Conservation (phyloP, 1,139 yeast genomes). For the Saccharomyces hybrid region DNA sequence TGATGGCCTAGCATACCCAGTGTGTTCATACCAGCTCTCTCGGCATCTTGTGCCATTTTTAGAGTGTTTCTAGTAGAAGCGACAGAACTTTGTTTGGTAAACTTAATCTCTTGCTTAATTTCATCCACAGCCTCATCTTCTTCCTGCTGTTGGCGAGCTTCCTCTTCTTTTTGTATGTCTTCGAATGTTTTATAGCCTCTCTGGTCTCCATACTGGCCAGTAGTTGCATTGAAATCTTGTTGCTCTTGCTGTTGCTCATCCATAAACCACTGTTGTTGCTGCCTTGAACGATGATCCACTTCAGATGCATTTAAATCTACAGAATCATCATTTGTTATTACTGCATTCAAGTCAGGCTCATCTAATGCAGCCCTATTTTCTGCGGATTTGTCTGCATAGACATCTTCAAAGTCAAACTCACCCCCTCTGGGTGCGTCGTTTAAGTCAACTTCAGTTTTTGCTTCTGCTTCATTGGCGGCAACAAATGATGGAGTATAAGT, state of each 20-base stretch:
- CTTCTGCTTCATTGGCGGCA: slow-evolving; percentile 6
- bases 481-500: slow-evolving; percentile 3
- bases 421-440: slow-evolving; percentile 12
- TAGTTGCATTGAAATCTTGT: slow-evolving; percentile 13
- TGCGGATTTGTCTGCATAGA: slow-evolving; percentile 1
- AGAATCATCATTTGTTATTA: slow-evolving; percentile 13
- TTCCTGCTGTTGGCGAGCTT: slow-evolving; percentile 46
- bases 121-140: slow-evolving; percentile 89
- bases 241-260: slow-evolving; percentile 7
- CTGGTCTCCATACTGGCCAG: slow-evolving; percentile 1
- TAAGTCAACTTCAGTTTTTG: slow-evolving; percentile 12
- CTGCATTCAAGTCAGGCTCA: slow-evolving; percentile 23
- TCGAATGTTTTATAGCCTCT: slow-evolving; percentile 31
- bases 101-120: slow-evolving; percentile 75
- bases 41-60: slow-evolving; percentile 86
- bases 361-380: slow-evolving; percentile 13
- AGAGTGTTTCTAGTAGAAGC: slow-evolving; percentile 81
- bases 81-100: slow-evolving; percentile 81
- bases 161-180: slow-evolving; percentile 36
- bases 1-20: slow-evolving; percentile 90
- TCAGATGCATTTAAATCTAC: slow-evolving; percentile 26
- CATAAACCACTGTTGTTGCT: slow-evolving; percentile 3
- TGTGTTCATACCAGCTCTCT: slow-evolving; percentile 82
- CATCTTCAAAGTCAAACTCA: slow-evolving; percentile 15
- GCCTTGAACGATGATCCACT: slow-evolving; percentile 13